phyloP scores from a whole-genome alignment of 2,329 filamentous ascomycete species.

The Nemania diffusa region DNA sequence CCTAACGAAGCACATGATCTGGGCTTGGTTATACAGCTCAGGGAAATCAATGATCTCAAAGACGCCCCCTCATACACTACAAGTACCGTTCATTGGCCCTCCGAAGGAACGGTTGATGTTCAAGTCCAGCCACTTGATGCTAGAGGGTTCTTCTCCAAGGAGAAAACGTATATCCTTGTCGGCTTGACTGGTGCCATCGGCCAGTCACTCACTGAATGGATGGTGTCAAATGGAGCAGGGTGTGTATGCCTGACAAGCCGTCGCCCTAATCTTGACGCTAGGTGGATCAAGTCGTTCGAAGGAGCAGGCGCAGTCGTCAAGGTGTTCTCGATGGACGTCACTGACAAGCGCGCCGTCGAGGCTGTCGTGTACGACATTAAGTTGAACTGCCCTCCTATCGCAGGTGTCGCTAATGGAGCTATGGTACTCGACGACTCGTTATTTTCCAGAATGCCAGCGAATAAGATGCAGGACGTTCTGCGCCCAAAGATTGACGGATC shows the following conservation, averaged over 20 bases:
- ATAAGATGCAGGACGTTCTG: conserved; percentile 39
- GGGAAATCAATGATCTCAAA: too few species aligned
- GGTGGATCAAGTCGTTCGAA: conserved; percentile 38
- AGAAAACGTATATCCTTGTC: conserved; percentile 48
- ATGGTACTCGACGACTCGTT: conserved; percentile 51
- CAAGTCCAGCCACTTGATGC: conserved; percentile 11
- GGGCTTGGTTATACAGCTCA: too few species aligned
- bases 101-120: conserved; percentile 2
- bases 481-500: conserved; percentile 51
- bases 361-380: conserved; percentile 26
- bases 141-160: conserved; percentile 8
- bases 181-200: conserved; percentile 47
- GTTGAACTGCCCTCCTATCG: conserved; percentile 46
- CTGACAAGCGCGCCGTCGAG: conserved; percentile 27
- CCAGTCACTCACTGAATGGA: conserved; percentile 48
- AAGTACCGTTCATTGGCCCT: conserved; percentile 24
- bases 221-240: conserved; percentile 47
- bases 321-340: conserved; percentile 37
- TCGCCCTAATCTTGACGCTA: conserved; percentile 44
- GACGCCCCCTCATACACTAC: too few species aligned
- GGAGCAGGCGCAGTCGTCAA: conserved; percentile 27
- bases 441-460: conserved; percentile 40
- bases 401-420: conserved; percentile 53
- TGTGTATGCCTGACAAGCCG: conserved; percentile 49
- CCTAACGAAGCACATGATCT: too few species aligned